Conservation (phyloP, 495 filamentous ascomycete genomes). For the Glarea lozoyensis region DNA sequence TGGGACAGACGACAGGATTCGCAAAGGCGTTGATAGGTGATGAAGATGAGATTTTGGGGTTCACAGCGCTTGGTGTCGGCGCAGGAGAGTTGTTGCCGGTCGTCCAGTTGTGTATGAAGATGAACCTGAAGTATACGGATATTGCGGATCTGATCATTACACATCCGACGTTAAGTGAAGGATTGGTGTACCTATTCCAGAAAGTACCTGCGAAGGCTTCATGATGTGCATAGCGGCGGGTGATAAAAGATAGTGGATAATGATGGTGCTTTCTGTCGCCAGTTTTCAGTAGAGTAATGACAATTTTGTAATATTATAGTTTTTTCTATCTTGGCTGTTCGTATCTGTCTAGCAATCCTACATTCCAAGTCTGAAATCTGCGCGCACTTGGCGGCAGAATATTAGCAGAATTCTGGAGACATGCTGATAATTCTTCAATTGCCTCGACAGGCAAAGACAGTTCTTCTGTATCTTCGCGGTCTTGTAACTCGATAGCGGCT, state of each 20-base stretch:
- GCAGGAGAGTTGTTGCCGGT: slow-evolving; percentile 11
- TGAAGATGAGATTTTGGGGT: slow-evolving; percentile 9
- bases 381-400: slow-evolving; percentile 48
- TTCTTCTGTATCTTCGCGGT: slow-evolving; percentile 52
- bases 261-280: too few species aligned
- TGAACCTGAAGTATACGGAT: slow-evolving; percentile 5
- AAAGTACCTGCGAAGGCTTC: too few species aligned
- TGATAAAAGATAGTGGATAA: too few species aligned
- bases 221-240: too few species aligned
- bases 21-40: slow-evolving; percentile 42
- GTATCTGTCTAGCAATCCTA: slow-evolving; percentile 49
- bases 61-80: slow-evolving; percentile 7
- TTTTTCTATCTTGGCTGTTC: slow-evolving; percentile 2
- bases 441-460: slow-evolving; percentile 46
- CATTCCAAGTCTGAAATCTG: slow-evolving; percentile 54
- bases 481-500: slow-evolving; percentile 45
- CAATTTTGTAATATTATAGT: background rate
- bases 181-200: slow-evolving; percentile 5
- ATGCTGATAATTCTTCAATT: slow-evolving; percentile 31
- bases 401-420: slow-evolving; percentile 38
- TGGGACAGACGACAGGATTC: slow-evolving; percentile 22
- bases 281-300: too few species aligned
- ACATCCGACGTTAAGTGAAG: slow-evolving; percentile 11
- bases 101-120: slow-evolving; percentile 10
- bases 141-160: slow-evolving; percentile 10